Base-by-base conservation (phyloP, 345 rosid species). In the Brassica napus region DNA sequence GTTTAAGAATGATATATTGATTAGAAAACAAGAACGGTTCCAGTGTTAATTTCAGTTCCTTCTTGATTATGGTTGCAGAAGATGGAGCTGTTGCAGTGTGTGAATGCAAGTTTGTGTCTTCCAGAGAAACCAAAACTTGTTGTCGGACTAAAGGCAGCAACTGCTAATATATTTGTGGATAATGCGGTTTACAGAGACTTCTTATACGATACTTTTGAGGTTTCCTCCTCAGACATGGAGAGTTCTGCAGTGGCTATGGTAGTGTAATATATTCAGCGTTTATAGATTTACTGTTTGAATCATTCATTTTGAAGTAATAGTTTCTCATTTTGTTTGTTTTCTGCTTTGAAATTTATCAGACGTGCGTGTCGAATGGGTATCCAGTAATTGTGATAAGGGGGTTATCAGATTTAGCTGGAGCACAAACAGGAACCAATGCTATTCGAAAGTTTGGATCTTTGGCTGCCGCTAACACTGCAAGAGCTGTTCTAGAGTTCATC, bases 221-320 rank as follows among this genome's bases (percentile, higher is more conserved):
- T 86, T 73, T 85, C 89, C 28, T 83, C 91, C 0, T 72, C 78
- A 0, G 89, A 89, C 8, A 86, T 81, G 87, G 93, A 87, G 84
- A 86, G 86, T 64, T 75, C 84, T 79, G 88, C 88, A 23, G 88
- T 85, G 34, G 88, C 80, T 10, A 87, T 84, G 89, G 89, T 80
- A 78, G 60, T 16, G 52, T 8, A 18, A 18, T 18, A 18, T 18
- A 39, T 68, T 18, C 49, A 37, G 1, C 8, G 6, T 14, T 52
- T 35, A 23, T 8, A 34, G 7, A 47, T 26, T n/a, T 11, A 71
- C 4, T 18, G 21, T 24, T 10, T 7, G 4, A 39, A 8, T 7
- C 26, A 47, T 31, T 32, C n/a, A 6, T 44, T 49, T 28, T 47
- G 3, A 1, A 1, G 23, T 39, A 4, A 61, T 28, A 1, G n/a